These are phyloP conservation scores for Fusarium vanettenii DNA, from an alignment of 2,329 filamentous ascomycete genomes.

Conservation along the genomic window DNA sequence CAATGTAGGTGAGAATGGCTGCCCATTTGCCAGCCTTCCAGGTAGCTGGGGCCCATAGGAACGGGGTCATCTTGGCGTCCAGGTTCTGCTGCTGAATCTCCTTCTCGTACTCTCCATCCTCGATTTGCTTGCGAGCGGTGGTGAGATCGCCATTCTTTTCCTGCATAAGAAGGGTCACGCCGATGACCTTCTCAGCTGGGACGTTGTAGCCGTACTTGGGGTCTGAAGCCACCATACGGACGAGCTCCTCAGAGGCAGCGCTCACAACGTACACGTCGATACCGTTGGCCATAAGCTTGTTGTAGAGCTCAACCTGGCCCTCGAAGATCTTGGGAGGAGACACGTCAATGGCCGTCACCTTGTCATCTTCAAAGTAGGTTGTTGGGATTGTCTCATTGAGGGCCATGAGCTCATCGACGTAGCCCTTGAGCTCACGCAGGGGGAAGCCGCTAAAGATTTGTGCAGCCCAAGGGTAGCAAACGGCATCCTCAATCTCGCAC, in stretches of 20 bases:
- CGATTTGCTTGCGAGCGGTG: conserved; percentile 54
- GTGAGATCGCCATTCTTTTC: conserved; percentile 48
- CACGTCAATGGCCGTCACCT: conserved; percentile 44
- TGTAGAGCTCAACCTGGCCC: conserved; percentile 57
- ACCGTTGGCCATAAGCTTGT: conserved; percentile 55
- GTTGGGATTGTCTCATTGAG: conserved; percentile 51
- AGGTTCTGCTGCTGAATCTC: conserved; percentile 47
- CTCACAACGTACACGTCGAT: conserved; percentile 58
- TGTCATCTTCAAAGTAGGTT: conserved; percentile 51
- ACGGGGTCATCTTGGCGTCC: conserved; percentile 53
- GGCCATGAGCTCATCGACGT: conserved; percentile 60
- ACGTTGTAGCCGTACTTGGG: conserved; percentile 60
- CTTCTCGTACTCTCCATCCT: conserved; percentile 49
- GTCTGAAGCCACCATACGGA: conserved; percentile 59
- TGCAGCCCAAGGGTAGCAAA: conserved; percentile 58
- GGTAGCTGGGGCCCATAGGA: conserved; percentile 56
- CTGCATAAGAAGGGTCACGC: conserved; percentile 53
- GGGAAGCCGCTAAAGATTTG: conserved; percentile 56
- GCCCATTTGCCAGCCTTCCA: conserved; percentile 59
- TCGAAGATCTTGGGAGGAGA: conserved; percentile 51
- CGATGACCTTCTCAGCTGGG: conserved; percentile 56
- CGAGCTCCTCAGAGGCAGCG: conserved; percentile 57
- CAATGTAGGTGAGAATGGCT: conserved; percentile 55
- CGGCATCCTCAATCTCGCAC: conserved; percentile 53
- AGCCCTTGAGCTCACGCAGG: conserved; percentile 58